phyloP scores from a whole-genome alignment of 1,139 yeast species.

The Debaryomyces sp. region DNA sequence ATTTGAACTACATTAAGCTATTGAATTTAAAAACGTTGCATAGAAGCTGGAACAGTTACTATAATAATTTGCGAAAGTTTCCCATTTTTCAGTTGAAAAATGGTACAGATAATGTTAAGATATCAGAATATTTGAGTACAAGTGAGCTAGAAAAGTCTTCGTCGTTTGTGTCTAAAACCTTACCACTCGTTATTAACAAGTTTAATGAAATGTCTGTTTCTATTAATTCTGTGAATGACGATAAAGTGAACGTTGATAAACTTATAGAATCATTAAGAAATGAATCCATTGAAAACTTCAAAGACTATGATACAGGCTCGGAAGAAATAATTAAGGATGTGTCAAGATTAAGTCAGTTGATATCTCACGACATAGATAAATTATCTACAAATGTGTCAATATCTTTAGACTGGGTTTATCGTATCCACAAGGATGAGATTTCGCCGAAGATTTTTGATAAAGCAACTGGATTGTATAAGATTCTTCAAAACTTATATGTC shows the following conservation, averaged over 20 bases:
- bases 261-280: slow-evolving; percentile 37
- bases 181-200: slow-evolving; percentile 36
- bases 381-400: slow-evolving; percentile 12
- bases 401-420: slow-evolving; percentile 17
- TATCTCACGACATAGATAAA: slow-evolving; percentile 21
- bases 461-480: slow-evolving; percentile 16
- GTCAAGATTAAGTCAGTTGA: slow-evolving; percentile 7
- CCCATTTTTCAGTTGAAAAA: slow-evolving; percentile 25
- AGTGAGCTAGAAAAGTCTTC: slow-evolving; percentile 29
- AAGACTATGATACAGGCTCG: slow-evolving; percentile 15
- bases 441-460: slow-evolving; percentile 16
- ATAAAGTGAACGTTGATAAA: slow-evolving; percentile 32
- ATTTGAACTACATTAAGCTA: slow-evolving; percentile 48
- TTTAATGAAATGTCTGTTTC: slow-evolving; percentile 44
- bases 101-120: slow-evolving; percentile 13
- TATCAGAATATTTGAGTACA: slow-evolving; percentile 29
- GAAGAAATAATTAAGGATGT: slow-evolving; percentile 5
- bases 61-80: slow-evolving; percentile 39
- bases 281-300: slow-evolving; percentile 37
- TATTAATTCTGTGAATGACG: slow-evolving; percentile 29
- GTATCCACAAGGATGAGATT: slow-evolving; percentile 19
- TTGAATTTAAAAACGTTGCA: slow-evolving; percentile 51
- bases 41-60: slow-evolving; percentile 52
- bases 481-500: slow-evolving; percentile 19
- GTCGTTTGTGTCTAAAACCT: slow-evolving; percentile 21